Base-by-base conservation (phyloP, 306 rosid species). In the Cajanus cajan region DNA sequence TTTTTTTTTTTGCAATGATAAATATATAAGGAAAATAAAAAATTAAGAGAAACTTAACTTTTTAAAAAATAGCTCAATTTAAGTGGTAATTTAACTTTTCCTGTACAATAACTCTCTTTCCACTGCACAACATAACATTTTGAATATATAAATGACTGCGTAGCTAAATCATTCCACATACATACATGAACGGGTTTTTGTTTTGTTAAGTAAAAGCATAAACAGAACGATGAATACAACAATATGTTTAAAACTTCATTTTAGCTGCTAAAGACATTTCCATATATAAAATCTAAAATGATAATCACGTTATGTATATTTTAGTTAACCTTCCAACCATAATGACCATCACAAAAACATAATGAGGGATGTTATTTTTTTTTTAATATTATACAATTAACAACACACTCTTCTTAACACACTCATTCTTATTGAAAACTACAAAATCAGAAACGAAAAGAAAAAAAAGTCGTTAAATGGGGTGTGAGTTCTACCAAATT, bases 101-200 rank as follows among this genome's bases (percentile, higher is more conserved):
- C 72, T 89, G 93, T 41, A 91, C 93, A 74, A 85, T 67, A 71
- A 93, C 90, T 84, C 99, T 93, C 82, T 93, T 98, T 52, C 96
- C 97, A 59, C 99, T 96, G 82, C 87, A 84, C 68, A 86, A 76
- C 48, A 87, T 71, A 86, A 76, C 48, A 87, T 71, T 54, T 51
- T 21, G 39, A 77, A 87, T 34, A 75, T 33, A 57, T 51, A 25
- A 44, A 69, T 54, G 14, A 61, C 9, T 51, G 67, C 36, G 50
- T 21, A 81, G 14, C 61, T 69, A 81, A 76, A 71, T 8, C 61
- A 69, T 73, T 74, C 70, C 50, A 65, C 4, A 19, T 8, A 40
- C 61, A 81, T 48, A 59, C 44, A 62, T 5, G n/a, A 57, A 45
- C 59, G 68, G 31, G 45, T 51, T 62, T 79, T 79, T 34, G 0